Conservation (phyloP, 2,329 filamentous ascomycete species). For the Chalara sp. region DNA sequence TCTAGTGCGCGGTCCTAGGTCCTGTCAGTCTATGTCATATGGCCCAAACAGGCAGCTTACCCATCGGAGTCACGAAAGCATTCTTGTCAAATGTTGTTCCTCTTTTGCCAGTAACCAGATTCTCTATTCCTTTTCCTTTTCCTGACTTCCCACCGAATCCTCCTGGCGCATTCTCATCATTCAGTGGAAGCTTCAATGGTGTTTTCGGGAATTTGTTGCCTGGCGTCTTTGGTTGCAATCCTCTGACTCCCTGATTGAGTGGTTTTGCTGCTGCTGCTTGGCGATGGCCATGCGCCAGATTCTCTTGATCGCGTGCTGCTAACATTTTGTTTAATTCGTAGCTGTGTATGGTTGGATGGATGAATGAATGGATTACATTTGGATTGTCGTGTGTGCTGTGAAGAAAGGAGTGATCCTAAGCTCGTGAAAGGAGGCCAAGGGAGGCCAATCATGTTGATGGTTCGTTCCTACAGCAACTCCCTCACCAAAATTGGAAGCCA, state of each 20-base stretch:
- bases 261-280: slow-evolving; percentile 65
- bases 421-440: too few species aligned
- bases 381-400: too few species aligned
- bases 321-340: slow-evolving; percentile 48
- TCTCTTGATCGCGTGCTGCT: slow-evolving; percentile 80
- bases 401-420: too few species aligned
- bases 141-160: slow-evolving; percentile 52
- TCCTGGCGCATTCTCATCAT: slow-evolving; percentile 75
- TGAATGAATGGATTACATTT: too few species aligned
- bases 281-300: slow-evolving; percentile 71
- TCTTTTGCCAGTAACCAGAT: slow-evolving; percentile 47
- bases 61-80: slow-evolving; percentile 72
- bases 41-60: slow-evolving; percentile 39
- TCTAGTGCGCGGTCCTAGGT: slow-evolving; percentile 49
- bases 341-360: too few species aligned
- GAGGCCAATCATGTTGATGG: too few species aligned
- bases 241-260: slow-evolving; percentile 56
- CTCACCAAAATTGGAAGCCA: too few species aligned
- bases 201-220: slow-evolving; percentile 73
- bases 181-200: slow-evolving; percentile 67
- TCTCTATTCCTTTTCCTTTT: slow-evolving; percentile 50
- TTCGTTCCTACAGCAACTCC: too few species aligned
- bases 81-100: slow-evolving; percentile 46
- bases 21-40: neutral
- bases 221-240: slow-evolving; percentile 69